Evolutionary conservation across 192 early-diverging fungal species (phyloP).

Genomic region (Podila clonocystis): DNA sequence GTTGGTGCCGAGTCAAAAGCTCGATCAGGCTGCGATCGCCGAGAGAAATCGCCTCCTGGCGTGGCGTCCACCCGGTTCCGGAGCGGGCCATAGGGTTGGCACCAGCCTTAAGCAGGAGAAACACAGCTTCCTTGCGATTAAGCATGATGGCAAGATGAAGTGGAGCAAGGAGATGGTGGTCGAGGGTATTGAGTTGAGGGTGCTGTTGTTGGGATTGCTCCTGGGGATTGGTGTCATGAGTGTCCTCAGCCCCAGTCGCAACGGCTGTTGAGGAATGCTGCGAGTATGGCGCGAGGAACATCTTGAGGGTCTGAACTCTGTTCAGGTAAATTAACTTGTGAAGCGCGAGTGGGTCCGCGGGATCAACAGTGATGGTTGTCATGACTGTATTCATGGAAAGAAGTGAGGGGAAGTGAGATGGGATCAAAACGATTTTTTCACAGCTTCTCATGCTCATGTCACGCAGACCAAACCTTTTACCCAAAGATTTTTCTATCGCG

Average conservation of each 20-base stretch:
- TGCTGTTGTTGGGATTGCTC: not conserved
- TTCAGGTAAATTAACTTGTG: conserved; percentile 48
- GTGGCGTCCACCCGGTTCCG: conserved; percentile 40
- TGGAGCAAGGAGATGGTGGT: conserved; percentile 36
- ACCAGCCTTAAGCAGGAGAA: conserved; percentile 27
- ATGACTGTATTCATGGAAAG: not conserved
- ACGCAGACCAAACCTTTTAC: too few species aligned
- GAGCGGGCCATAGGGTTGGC: conserved; percentile 46
- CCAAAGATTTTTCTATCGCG: too few species aligned
- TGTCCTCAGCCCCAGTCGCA: not conserved
- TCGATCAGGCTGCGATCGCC: conserved; percentile 47
- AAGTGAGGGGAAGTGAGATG: too few species aligned
- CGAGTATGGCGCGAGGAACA: conserved; percentile 30
- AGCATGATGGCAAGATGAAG: conserved; percentile 51
- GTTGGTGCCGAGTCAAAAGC: conserved; percentile 30
- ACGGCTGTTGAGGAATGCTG: conserved; percentile 6
- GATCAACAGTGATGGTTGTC: conserved; percentile 27
- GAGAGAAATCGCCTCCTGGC: conserved; percentile 39
- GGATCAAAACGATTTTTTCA: too few species aligned
- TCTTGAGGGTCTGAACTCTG: conserved; percentile 39
- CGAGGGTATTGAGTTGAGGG: conserved; percentile 36
- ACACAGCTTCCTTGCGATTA: conserved; percentile 34
- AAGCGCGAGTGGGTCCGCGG: conserved; percentile 30
- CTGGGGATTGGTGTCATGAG: not conserved
- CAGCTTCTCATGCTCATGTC: too few species aligned